These are phyloP conservation scores for Lentinula edodes DNA, from an alignment of 768 basidiomycete genomes.

Conservation along the genomic window DNA sequence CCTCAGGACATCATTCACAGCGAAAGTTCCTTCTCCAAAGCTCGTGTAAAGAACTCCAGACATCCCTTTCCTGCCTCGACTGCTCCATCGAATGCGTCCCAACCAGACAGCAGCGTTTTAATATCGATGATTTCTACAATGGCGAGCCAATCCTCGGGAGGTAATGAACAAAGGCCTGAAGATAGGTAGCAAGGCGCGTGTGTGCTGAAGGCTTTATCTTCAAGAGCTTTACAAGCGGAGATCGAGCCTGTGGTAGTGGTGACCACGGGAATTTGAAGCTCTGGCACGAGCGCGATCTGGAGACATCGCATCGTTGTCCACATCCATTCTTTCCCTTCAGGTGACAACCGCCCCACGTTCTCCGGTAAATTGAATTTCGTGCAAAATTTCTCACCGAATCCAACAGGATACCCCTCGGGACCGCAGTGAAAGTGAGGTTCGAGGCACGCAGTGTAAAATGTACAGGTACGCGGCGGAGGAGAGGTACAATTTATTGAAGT, in stretches of 20 bases:
- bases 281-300: constrained; percentile 33
- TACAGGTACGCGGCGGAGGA: constrained; percentile 33
- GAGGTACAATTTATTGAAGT: not conserved
- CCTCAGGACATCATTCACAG: not conserved
- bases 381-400: constrained; percentile 36
- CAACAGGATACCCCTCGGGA: constrained; percentile 34
- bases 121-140: constrained; percentile 30
- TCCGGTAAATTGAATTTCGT: constrained; percentile 24
- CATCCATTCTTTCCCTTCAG: constrained; percentile 36
- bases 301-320: constrained; percentile 41
- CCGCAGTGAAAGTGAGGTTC: constrained; percentile 42
- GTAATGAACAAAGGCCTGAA: constrained; percentile 36
- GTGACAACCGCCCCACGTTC: constrained; percentile 21
- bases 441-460: constrained; percentile 40
- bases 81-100: constrained; percentile 23
- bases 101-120: constrained; percentile 24
- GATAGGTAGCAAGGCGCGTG: constrained; percentile 35
- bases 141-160: constrained; percentile 27
- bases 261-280: constrained; percentile 6
- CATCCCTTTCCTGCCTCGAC: constrained; percentile 25
- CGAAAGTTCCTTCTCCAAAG: not conserved
- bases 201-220: constrained; percentile 32
- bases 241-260: not conserved
- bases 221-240: constrained; percentile 26
- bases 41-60: constrained; percentile 18